These are phyloP conservation scores for Saprolegnia parasitica DNA, from an alignment of 352 stramenopile genomes.

Conservation along the genomic window DNA sequence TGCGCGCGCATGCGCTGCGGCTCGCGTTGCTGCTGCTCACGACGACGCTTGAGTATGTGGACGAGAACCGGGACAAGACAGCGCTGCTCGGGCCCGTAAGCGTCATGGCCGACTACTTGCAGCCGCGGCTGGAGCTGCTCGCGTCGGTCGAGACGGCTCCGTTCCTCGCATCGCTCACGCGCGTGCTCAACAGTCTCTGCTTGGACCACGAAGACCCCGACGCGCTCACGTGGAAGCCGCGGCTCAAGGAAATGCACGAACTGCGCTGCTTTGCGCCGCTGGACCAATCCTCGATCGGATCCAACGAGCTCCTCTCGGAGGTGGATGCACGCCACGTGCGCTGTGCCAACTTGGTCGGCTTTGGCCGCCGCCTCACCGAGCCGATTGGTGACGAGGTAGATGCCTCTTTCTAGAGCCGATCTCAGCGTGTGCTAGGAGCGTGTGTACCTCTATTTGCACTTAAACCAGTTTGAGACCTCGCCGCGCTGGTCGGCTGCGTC, in stretches of 20 bases:
- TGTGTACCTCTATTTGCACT: conserved; percentile 26
- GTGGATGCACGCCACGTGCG: conserved; percentile 15
- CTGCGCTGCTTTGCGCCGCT: conserved; percentile 63
- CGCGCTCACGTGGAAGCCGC: conserved; percentile 27
- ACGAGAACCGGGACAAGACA: conserved; percentile 30
- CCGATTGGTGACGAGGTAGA: not conserved
- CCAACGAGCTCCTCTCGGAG: conserved; percentile 31
- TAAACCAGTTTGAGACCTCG: conserved; percentile 34
- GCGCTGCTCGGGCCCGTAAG: conserved; percentile 51
- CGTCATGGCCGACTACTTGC: conserved; percentile 66
- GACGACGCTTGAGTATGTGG: conserved; percentile 49
- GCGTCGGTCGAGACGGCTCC: conserved; percentile 38
- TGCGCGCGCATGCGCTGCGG: conserved; percentile 41
- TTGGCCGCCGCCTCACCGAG: conserved; percentile 1
- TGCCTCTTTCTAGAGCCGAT: too few relatives aligned
- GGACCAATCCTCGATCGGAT: conserved; percentile 34
- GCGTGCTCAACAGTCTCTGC: conserved; percentile 53
- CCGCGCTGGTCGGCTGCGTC: not conserved
- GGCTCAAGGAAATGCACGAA: conserved; percentile 71
- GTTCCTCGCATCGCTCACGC: conserved; percentile 48
- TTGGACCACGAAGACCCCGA: conserved; percentile 33
- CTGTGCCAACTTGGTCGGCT: not conserved
- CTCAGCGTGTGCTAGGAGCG: too few relatives aligned
- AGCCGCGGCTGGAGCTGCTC: conserved; percentile 43
- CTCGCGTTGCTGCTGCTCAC: conserved; percentile 45